A percentile compares a stretch with the other conserved stretches of the same genome.
phyloP scores from a whole-genome alignment of 2,329 filamentous ascomycete species.

The Trichophyton benhamiae region DNA sequence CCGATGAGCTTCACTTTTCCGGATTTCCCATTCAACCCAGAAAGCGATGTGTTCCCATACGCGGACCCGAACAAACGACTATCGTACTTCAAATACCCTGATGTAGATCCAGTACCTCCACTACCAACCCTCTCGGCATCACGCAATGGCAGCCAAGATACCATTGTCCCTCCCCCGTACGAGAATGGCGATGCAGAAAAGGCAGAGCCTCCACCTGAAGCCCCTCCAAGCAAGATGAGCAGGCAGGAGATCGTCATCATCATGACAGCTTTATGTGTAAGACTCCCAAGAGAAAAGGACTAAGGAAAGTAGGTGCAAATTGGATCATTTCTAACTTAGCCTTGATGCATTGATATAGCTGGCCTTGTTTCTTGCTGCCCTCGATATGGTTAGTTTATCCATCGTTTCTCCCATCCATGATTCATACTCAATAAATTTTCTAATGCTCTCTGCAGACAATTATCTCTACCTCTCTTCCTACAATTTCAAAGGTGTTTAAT shows the following conservation, averaged over 20 bases:
- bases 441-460: conserved; percentile 18
- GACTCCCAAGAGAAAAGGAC: neutral
- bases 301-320: too few relatives aligned
- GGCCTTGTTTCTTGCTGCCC: conserved; percentile 48
- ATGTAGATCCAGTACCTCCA: neutral
- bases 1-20: conserved; percentile 5
- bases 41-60: conserved; percentile 5
- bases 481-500: conserved; percentile 23
- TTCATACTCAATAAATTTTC: too few relatives aligned
- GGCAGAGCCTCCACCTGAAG: conserved; percentile 7
- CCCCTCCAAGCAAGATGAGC: conserved; percentile 5
- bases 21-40: conserved; percentile 5
- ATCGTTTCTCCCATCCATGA: neutral
- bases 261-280: conserved; percentile 15
- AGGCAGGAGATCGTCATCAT: conserved; percentile 11
- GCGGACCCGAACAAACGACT: neutral
- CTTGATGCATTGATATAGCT: conserved; percentile 25
- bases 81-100: conserved; percentile 3
- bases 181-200: neutral
- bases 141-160: conserved; percentile 2
- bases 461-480: conserved; percentile 26
- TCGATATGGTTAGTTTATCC: conserved; percentile 40
- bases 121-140: neutral
- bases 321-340: neutral
- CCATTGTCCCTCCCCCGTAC: conserved; percentile 1